Conservation (phyloP, 306 rosid species). For the Senna tora region DNA sequence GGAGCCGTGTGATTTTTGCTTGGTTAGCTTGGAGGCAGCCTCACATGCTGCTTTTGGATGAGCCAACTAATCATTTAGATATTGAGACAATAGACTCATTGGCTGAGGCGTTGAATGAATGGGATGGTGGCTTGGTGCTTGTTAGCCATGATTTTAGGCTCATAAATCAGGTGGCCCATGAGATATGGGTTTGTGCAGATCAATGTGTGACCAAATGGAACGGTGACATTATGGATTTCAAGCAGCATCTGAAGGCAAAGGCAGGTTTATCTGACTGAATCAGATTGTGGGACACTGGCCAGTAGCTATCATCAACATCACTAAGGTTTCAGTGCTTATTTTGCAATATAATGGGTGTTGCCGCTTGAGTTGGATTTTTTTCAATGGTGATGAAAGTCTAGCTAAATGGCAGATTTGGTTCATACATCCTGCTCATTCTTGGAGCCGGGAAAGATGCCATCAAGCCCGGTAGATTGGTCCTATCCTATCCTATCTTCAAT, state of each 20-base stretch:
- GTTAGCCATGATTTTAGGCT: constrained; percentile 99
- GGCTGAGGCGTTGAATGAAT: constrained; percentile 96
- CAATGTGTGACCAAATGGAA: constrained; percentile 87
- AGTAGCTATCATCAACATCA: not conserved
- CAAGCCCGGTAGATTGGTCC: no score
- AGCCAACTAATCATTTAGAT: constrained; percentile 97
- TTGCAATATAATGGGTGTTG: not conserved
- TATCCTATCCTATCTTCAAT: no score
- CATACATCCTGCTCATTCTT: no score
- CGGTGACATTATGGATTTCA: constrained; percentile 94
- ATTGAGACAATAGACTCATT: constrained; percentile 93
- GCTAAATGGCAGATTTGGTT: constrained; percentile 37
- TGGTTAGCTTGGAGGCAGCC: constrained; percentile 98
- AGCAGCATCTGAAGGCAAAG: constrained; percentile 74
- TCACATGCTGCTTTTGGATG: constrained; percentile 84
- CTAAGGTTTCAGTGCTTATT: not conserved
- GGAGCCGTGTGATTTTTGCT: constrained; percentile 91
- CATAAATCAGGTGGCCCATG: constrained; percentile 94
- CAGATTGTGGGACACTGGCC: not conserved
- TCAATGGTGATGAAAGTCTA: constrained; percentile 11
- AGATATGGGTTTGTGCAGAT: constrained; percentile 96
- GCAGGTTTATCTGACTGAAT: constrained; percentile 75
- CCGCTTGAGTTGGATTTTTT: constrained; percentile 27
- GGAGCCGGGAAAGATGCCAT: no score
- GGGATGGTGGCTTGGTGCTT: constrained; percentile 99